Conservation (phyloP, 495 filamentous ascomycete genomes). For the Trichoderma virens region DNA sequence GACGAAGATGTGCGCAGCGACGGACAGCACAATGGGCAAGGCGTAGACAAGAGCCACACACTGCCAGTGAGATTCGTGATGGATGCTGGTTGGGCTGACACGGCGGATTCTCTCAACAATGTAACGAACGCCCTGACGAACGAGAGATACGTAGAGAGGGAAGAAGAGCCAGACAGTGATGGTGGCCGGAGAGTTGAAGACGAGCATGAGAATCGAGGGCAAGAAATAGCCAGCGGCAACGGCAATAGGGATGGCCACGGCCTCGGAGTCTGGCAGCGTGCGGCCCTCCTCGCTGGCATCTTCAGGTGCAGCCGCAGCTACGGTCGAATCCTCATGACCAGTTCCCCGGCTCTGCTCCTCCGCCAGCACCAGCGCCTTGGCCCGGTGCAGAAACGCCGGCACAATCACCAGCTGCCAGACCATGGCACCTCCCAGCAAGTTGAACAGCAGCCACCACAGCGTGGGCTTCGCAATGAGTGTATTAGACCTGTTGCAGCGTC, state of each 20-base stretch:
- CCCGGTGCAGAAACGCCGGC: constrained; percentile 31
- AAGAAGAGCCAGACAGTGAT: constrained; percentile 47
- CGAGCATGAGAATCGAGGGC: constrained; percentile 56
- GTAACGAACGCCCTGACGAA: constrained; percentile 23
- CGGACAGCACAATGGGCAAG: constrained; percentile 27
- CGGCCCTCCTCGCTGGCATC: constrained; percentile 27
- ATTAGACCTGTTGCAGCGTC: constrained; percentile 27
- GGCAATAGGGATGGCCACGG: constrained; percentile 30
- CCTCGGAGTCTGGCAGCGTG: constrained; percentile 25
- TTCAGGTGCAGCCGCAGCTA: constrained; percentile 14
- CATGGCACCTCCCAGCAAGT: constrained; percentile 32
- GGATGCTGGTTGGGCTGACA: constrained; percentile 14
- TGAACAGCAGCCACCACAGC: constrained; percentile 30
- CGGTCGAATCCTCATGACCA: background rate
- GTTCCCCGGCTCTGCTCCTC: constrained; percentile 8
- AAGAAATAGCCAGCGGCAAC: constrained; percentile 29
- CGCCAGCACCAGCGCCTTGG: constrained; percentile 20
- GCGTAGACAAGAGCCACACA: constrained; percentile 26
- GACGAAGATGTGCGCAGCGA: constrained; percentile 23
- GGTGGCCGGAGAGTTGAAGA: constrained; percentile 63
- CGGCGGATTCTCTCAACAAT: constrained; percentile 6
- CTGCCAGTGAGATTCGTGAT: constrained; percentile 25
- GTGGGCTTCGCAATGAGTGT: constrained; percentile 29
- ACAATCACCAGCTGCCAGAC: constrained; percentile 36
- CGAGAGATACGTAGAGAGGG: constrained; percentile 29